Base-by-base conservation (phyloP, 495 filamentous ascomycete species). In the Aspergillus campestris region DNA sequence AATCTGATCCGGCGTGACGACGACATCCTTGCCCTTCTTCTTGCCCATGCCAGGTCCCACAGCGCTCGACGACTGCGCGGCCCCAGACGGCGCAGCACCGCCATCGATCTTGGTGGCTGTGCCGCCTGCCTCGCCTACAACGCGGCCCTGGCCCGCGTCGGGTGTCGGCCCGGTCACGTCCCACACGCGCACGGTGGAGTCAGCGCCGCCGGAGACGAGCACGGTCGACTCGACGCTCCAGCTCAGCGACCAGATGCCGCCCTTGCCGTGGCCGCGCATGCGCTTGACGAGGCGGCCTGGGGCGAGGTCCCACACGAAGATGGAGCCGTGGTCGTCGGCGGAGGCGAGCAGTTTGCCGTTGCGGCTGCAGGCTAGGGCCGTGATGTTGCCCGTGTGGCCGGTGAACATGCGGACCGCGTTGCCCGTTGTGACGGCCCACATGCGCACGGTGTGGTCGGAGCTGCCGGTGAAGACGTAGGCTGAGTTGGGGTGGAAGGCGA, bases 391-490 rank as follows among this genome's bases (percentile, higher is more conserved):
- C 3, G 81, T 81, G 50, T 97, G 94, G 13, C 92, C 94, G 3
- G 84, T 90, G 60, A 97, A 97, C 56, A 97, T 77, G 13, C 92
- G 84, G 0, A 95, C 87, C 34, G 86, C 83, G 45, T 82, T 82
- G 14, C 92, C 92, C 7, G 79, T 87, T 1, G 74, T 70, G n/a
- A 95, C 72, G n/a, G 86, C 79, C 91, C 92, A 98, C 90, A 98
- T 96, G 13, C 92, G 82, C 14, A 96, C 87, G 0, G 89, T 89
- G 65, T 87, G 87, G 62, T 98, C 92, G 37, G 74, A 82, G 40
- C 85, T 89, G 0, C 83, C 88, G 2, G 92, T 95, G 67, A 97
- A 95, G 39, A 95, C 67, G 51, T 97, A 97, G 5, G 82, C 79
- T 6, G 84, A 86, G 60, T 97, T 98, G 2, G 91, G 89, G 55